Evolutionary conservation across 2,329 filamentous ascomycete species (phyloP).

Genomic region (Tolypocladium ovalisporum): DNA sequence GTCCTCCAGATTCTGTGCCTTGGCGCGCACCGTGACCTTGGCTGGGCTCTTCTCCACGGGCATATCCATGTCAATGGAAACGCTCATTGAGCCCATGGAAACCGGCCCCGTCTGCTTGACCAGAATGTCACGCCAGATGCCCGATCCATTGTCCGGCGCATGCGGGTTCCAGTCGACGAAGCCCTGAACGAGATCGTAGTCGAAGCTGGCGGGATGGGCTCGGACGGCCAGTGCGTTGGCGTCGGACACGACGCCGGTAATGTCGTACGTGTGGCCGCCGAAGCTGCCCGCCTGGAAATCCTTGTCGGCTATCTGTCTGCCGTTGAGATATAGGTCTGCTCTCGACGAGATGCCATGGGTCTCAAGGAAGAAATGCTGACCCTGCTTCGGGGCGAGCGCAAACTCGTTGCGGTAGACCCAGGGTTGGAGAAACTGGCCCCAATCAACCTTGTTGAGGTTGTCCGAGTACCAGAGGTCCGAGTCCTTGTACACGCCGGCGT

Average conservation of each 20-base stretch:
- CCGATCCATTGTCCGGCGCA: constrained; percentile 51
- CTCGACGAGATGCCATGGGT: constrained; percentile 50
- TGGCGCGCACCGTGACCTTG: constrained; percentile 25
- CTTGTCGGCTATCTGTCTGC: constrained; percentile 36
- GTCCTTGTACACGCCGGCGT: constrained; percentile 40
- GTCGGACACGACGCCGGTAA: constrained; percentile 31
- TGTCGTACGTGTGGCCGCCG: constrained; percentile 41
- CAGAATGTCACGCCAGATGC: constrained; percentile 49
- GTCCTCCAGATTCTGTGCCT: constrained; percentile 28
- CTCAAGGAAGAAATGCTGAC: constrained; percentile 37
- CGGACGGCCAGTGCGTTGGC: constrained; percentile 41
- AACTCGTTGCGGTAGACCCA: constrained; percentile 51
- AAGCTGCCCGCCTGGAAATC: constrained; percentile 44
- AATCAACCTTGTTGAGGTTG: constrained; percentile 30
- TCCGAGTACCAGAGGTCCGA: constrained; percentile 43
- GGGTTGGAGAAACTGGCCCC: constrained; percentile 36
- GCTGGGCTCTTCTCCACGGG: constrained; percentile 14
- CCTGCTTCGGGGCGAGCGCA: constrained; percentile 16
- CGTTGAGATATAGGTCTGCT: constrained; percentile 51
- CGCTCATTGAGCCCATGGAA: constrained; percentile 30
- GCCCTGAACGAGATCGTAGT: constrained; percentile 44
- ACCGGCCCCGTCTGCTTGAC: constrained; percentile 44
- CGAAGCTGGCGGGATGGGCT: constrained; percentile 47
- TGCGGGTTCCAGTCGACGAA: constrained; percentile 18
- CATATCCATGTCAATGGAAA: constrained; percentile 29